phyloP scores from a whole-genome alignment of 2,329 filamentous ascomycete species.

The Alternaria consortialis region DNA sequence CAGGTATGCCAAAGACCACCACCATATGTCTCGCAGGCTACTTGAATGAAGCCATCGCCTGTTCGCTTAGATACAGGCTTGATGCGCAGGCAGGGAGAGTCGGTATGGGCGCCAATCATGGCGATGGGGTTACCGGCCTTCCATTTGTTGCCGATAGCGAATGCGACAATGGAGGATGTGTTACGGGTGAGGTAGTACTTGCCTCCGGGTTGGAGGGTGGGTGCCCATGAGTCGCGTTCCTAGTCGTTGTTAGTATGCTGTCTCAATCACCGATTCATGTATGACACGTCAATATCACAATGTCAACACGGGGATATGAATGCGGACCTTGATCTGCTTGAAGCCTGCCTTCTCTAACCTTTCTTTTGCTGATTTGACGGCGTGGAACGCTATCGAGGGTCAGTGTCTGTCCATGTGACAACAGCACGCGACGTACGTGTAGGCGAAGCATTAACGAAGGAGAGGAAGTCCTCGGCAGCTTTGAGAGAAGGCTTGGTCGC shows the following conservation, averaged over 20 bases:
- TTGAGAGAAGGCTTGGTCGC: slow-evolving; percentile 53
- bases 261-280: not conserved
- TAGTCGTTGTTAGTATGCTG: slow-evolving; percentile 37
- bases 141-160: slow-evolving; percentile 91
- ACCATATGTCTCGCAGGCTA: slow-evolving; percentile 96
- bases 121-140: slow-evolving; percentile 87
- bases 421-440: slow-evolving; percentile 71
- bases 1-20: slow-evolving; percentile 97
- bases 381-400: slow-evolving; percentile 80
- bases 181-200: slow-evolving; percentile 98
- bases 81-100: slow-evolving; percentile 88
- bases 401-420: not conserved
- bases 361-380: slow-evolving; percentile 79
- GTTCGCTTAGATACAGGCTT: slow-evolving; percentile 94
- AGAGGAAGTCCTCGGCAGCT: slow-evolving; percentile 81
- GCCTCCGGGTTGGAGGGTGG: slow-evolving; percentile 80
- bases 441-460: slow-evolving; percentile 93
- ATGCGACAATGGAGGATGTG: slow-evolving; percentile 89
- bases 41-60: slow-evolving; percentile 86
- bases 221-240: slow-evolving; percentile 89
- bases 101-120: slow-evolving; percentile 96
- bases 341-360: slow-evolving; percentile 87
- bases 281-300: not conserved
- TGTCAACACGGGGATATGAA: not conserved
- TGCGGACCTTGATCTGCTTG: slow-evolving; percentile 70